Base-by-base conservation (phyloP, 305 asterid genomes). In the Rubia tinctorum region DNA sequence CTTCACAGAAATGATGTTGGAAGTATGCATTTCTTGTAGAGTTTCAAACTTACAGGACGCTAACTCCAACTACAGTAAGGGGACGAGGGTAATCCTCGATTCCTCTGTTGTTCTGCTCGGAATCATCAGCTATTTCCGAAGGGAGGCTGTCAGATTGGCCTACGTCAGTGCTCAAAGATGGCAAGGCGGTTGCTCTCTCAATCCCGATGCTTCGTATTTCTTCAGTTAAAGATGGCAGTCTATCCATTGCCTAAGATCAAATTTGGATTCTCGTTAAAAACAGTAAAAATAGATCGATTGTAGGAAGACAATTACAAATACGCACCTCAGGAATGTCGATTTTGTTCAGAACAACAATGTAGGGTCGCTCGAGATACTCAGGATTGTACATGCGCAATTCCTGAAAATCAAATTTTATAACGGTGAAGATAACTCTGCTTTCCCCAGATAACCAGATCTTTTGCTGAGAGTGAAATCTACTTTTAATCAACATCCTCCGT, bases 311-410 rank as follows among this genome's bases (percentile, higher is more conserved):
- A 45, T 18, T 30, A 60, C 51, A 60, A 8, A 66, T 66, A 60
- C 68, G 55, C 78, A 94, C 99, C 99, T 81, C 87, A 74, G 93
- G 92, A 74, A 85, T 85, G 80, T 94, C 99, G 25, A 88, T 91
- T 85, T 91, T 94, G 72, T 94, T 94, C 73, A 94, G 82, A 76
- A 91, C 93, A 73, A 91, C 99, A 71, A 94, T 81, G 80, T 90
- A 85, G 10, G 97, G 97, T 55, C 99, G 82, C 77, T 91, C 96
- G 58, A 94, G 97, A 80, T 91, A 94, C 74, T 89, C 91, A 25
- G 99, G 97, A 80, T 91, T 94, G 91, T 94, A 94, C 98, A 94
- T 89, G 68, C 96, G 88, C 90, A 91, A 59, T 81, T 94, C 99
- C 99, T 94, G 91, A 86, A 76, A 72, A 49, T 27, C 17, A 68